Conservation (phyloP, 176 grass and related monocot genomes). For the Oryza punctata region DNA sequence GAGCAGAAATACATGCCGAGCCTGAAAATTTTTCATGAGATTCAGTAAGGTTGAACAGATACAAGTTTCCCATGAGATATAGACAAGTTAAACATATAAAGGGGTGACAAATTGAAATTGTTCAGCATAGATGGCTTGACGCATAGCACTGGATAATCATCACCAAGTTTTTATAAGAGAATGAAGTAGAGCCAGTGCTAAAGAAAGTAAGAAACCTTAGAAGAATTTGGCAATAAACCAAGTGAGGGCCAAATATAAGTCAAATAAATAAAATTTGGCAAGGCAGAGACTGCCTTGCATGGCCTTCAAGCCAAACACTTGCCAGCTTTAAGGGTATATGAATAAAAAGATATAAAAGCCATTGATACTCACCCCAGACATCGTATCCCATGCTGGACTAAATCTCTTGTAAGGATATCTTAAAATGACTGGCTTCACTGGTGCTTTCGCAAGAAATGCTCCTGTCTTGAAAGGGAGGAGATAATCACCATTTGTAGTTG, state of each 20-base stretch:
- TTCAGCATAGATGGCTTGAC: background rate
- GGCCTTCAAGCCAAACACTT: background rate
- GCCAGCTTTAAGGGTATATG: background rate
- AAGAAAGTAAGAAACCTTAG: background rate
- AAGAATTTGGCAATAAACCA: background rate
- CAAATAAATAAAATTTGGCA: background rate
- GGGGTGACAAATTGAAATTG: background rate
- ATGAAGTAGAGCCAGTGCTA: background rate
- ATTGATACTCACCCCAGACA: conserved; percentile 68
- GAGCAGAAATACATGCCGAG: conserved; percentile 80
- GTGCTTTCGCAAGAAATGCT: conserved; percentile 85
- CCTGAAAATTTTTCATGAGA: conserved; percentile 53
- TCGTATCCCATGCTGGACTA: conserved; percentile 97
- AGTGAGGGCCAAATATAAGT: background rate
- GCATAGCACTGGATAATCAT: background rate
- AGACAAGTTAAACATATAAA: background rate
- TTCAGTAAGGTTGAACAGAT: conserved; percentile 7
- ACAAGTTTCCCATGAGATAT: background rate
- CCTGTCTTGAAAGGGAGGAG: conserved; percentile 95
- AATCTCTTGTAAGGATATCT: conserved; percentile 93
- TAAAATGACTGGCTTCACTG: conserved; percentile 83
- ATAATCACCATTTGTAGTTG: conserved; percentile 97
- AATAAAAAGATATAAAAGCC: background rate
- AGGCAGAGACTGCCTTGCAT: background rate
- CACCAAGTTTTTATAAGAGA: background rate